Conservation (phyloP, 257 asterid genomes). For the Rehmannia glutinosa region DNA sequence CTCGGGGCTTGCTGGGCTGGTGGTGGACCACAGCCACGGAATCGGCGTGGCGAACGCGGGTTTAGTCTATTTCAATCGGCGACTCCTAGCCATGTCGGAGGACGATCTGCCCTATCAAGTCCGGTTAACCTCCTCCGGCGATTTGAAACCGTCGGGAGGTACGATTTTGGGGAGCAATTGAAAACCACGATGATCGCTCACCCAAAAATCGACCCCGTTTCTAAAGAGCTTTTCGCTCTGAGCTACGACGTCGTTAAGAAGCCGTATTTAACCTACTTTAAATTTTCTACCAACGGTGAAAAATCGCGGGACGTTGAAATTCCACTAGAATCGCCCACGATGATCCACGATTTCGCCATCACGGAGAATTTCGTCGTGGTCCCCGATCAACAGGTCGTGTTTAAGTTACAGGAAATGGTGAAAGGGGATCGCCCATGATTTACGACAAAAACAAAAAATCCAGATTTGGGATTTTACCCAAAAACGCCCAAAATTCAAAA, state of each 20-base stretch:
- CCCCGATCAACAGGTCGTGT: slow-evolving; percentile 80
- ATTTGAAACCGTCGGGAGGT: slow-evolving; percentile 50
- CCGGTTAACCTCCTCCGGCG: slow-evolving; percentile 33
- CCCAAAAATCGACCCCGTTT: slow-evolving; percentile 61
- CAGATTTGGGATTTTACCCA: slow-evolving; percentile 47
- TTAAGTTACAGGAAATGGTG: slow-evolving; percentile 64
- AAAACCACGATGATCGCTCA: slow-evolving; percentile 60
- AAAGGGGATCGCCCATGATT: slow-evolving; percentile 64
- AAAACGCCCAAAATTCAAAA: slow-evolving; percentile 22
- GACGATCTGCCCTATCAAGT: slow-evolving; percentile 70
- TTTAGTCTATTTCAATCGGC: slow-evolving; percentile 37
- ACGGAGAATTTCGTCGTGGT: slow-evolving; percentile 58
- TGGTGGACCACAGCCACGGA: slow-evolving; percentile 51
- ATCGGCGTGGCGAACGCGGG: slow-evolving; percentile 77
- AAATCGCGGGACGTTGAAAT: slow-evolving; percentile 51
- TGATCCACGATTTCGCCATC: slow-evolving; percentile 81
- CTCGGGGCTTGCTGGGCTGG: slow-evolving; percentile 47
- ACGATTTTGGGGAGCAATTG: slow-evolving; percentile 37
- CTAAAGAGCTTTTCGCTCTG: slow-evolving; percentile 49
- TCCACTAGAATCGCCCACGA: slow-evolving; percentile 46
- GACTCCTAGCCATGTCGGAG: slow-evolving; percentile 69
- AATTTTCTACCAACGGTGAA: slow-evolving; percentile 37
- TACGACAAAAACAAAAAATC: slow-evolving; percentile 53
- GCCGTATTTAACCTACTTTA: slow-evolving; percentile 56
- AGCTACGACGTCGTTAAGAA: slow-evolving; percentile 55